Percentiles rank a stretch among this genome's conserved stretches.
These are phyloP conservation scores for Aspergillaceae sp. DNA, from an alignment of 2,329 filamentous ascomycete species.

Conservation along the genomic window DNA sequence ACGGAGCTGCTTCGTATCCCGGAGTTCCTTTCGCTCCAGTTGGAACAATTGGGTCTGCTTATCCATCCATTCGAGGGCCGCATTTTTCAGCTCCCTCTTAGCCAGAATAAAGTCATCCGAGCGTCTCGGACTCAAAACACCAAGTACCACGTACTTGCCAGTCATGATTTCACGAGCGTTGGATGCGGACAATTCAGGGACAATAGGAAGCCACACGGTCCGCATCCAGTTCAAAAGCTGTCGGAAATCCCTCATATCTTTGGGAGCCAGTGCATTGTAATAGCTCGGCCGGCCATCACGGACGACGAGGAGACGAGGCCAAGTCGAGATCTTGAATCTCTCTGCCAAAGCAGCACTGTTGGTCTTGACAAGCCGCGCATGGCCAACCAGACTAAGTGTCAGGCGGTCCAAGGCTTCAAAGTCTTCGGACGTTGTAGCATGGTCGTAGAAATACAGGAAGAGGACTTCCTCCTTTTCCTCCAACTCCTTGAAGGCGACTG, in stretches of 20 bases:
- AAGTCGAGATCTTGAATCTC: conserved; percentile 91
- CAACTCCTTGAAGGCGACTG: conserved; percentile 64
- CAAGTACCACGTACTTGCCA: conserved; percentile 87
- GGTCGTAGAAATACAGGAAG: conserved; percentile 96
- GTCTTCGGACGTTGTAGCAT: conserved; percentile 87
- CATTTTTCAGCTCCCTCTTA: conserved; percentile 86
- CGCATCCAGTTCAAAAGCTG: conserved; percentile 88
- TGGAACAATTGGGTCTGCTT: conserved; percentile 88
- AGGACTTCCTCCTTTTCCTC: conserved; percentile 93
- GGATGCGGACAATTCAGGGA: conserved; percentile 82
- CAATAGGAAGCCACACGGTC: conserved; percentile 88
- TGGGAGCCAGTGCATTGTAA: conserved; percentile 76
- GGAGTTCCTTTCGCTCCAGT: conserved; percentile 82
- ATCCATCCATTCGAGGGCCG: conserved; percentile 96
- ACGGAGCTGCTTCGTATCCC: conserved; percentile 87
- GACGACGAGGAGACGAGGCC: conserved; percentile 85
- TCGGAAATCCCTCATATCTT: conserved; percentile 82
- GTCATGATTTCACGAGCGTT: conserved; percentile 96
- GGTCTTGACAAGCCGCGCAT: conserved; percentile 87
- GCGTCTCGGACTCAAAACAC: conserved; percentile 72
- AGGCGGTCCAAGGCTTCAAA: conserved; percentile 81
- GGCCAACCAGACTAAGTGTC: conserved; percentile 79
- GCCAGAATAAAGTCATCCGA: conserved; percentile 68
- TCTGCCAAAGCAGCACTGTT: conserved; percentile 65
- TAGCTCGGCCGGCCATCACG: conserved; percentile 84